Percentiles rank a stretch among this genome's conserved stretches.
Evolutionary conservation across 2,329 filamentous ascomycete genomes (phyloP).

Genomic region (Colletotrichum navitas): DNA sequence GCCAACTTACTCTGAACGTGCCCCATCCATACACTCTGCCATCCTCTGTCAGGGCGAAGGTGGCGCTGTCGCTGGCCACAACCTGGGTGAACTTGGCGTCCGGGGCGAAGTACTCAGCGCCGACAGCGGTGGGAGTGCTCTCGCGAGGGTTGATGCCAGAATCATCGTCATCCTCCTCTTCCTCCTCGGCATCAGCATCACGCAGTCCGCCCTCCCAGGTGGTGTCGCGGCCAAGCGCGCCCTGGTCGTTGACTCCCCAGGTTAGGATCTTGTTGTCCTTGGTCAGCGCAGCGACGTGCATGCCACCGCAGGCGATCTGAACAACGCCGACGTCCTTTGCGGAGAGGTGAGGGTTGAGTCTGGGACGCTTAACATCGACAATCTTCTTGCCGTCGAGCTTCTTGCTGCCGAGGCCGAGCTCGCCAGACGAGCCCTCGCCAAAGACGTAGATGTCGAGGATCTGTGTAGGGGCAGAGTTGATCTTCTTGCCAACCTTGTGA

Average conservation of each 20-base stretch:
- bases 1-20: slow-evolving; percentile 70
- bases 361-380: slow-evolving; percentile 81
- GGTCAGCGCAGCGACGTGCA: slow-evolving; percentile 84
- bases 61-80: slow-evolving; percentile 79
- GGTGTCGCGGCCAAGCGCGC: slow-evolving; percentile 81
- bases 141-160: slow-evolving; percentile 79
- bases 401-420: slow-evolving; percentile 82
- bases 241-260: slow-evolving; percentile 91
- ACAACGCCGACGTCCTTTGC: slow-evolving; percentile 74
- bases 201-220: slow-evolving; percentile 73
- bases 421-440: slow-evolving; percentile 83
- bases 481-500: slow-evolving; percentile 46
- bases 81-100: slow-evolving; percentile 75
- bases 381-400: slow-evolving; percentile 70
- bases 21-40: slow-evolving; percentile 87
- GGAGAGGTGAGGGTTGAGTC: slow-evolving; percentile 72
- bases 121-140: slow-evolving; percentile 73
- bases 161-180: slow-evolving; percentile 65
- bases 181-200: slow-evolving; percentile 61
- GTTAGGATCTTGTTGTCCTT: slow-evolving; percentile 85
- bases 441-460: slow-evolving; percentile 83
- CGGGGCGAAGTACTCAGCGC: slow-evolving; percentile 69
- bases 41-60: slow-evolving; percentile 80
- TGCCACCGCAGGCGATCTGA: slow-evolving; percentile 81
- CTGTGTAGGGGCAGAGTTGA: slow-evolving; percentile 72